Percentiles rank a stretch among this genome's conserved stretches.
Evolutionary conservation across 2,329 filamentous ascomycete species (phyloP).

Genomic region (Cytospora mali): DNA sequence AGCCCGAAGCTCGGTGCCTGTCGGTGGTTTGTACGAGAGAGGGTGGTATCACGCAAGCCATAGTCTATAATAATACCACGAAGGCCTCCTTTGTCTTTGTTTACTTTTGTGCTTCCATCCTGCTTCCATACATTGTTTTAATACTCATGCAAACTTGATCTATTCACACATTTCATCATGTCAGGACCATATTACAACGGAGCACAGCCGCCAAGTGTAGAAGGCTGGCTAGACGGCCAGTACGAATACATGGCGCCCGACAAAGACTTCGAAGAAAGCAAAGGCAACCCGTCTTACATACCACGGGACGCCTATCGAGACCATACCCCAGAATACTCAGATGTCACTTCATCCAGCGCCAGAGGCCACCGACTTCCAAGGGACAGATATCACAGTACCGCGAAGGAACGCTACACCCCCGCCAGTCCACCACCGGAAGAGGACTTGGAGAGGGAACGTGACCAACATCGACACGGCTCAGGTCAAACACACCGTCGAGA

Average conservation of each 20-base stretch:
- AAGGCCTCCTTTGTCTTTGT: background rate
- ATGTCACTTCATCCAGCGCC: background rate
- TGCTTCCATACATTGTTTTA: background rate
- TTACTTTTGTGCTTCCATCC: background rate
- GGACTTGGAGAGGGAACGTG: constrained; percentile 14
- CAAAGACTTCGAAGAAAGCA: constrained; percentile 8
- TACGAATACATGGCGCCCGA: constrained; percentile 27
- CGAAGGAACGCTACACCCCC: constrained; percentile 11
- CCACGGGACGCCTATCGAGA: constrained; percentile 2
- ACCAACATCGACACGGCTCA: constrained; percentile 8
- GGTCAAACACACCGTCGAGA: background rate
- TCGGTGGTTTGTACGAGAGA: constrained; percentile 1
- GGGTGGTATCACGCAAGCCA: background rate
- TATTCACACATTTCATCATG: constrained; percentile 3
- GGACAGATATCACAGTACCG: background rate
- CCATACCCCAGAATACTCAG: constrained; percentile 11
- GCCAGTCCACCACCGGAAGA: constrained; percentile 22
- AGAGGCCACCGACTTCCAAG: background rate
- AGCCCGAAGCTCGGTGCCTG: constrained; percentile 8
- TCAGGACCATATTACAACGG: constrained; percentile 9
- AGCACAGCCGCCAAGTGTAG: constrained; percentile 20
- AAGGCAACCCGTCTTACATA: constrained; percentile 11
- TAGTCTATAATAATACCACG: background rate
- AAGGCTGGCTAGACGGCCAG: constrained; percentile 27
- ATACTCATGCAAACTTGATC: background rate